phyloP scores from a whole-genome alignment of 306 rosid genomes.

The Betula pendula region DNA sequence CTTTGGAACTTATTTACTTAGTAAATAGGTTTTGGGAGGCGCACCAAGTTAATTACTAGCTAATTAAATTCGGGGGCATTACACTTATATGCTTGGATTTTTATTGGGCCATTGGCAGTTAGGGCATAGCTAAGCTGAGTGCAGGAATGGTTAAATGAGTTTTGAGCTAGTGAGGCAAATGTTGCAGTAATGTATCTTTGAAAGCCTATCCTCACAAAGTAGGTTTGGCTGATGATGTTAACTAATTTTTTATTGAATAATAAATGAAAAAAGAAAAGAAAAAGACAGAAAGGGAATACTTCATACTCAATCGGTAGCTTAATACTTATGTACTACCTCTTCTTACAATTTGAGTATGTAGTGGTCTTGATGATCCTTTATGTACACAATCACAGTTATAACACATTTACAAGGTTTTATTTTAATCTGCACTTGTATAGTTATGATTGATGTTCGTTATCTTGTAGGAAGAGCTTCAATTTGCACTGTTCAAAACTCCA shows the following conservation, averaged over 20 bases:
- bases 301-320: not conserved
- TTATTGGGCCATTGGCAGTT: not conserved
- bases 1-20: too few species aligned
- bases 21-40: too few species aligned
- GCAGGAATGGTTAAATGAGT: not conserved
- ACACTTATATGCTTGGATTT: not conserved
- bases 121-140: not conserved
- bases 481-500: constrained; percentile 61
- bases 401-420: not conserved
- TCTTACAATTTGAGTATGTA: not conserved
- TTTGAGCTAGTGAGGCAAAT: not conserved
- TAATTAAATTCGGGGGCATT: too few species aligned
- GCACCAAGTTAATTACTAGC: too few species aligned
- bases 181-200: not conserved
- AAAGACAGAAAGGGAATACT: not conserved
- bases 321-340: not conserved
- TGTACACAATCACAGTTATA: not conserved
- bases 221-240: not conserved
- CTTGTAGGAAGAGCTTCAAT: constrained; percentile 76
- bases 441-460: constrained; percentile 5
- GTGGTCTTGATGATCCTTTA: not conserved
- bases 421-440: constrained; percentile 2
- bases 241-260: not conserved
- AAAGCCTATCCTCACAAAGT: not conserved
- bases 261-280: not conserved